Percentiles rank a stretch among this genome's conserved stretches.
phyloP scores from a whole-genome alignment of 306 rosid species.

The Casuarina glauca region DNA sequence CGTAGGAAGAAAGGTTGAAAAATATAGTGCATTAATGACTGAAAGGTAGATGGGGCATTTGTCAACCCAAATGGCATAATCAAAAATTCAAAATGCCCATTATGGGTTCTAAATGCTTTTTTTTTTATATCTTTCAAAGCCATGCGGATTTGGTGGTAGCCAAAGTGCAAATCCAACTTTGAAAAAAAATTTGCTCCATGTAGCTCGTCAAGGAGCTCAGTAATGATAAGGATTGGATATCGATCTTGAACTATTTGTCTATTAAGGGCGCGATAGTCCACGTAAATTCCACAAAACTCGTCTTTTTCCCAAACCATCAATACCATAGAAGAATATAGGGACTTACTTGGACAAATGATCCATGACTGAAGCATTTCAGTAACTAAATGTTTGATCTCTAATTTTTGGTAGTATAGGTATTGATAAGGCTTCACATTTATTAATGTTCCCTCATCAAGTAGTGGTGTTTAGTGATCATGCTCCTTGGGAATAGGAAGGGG shows the following conservation, averaged over 20 bases:
- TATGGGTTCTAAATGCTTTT: not conserved
- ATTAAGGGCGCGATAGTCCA: not conserved
- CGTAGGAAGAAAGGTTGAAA: not conserved
- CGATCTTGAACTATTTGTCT: not conserved
- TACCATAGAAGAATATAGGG: not conserved
- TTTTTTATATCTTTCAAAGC: not conserved
- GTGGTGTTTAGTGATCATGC: not conserved
- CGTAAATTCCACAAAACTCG: not conserved
- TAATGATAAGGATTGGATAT: not conserved
- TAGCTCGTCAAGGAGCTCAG: not conserved
- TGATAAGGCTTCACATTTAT: not conserved
- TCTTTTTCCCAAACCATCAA: not conserved
- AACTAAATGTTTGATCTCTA: not conserved
- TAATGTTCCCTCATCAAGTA: not conserved
- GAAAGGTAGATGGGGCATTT: not conserved
- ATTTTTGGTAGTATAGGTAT: not conserved
- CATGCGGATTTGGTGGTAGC: not conserved
- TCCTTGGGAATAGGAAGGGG: not conserved
- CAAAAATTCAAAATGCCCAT: not conserved
- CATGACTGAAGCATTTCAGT: not conserved
- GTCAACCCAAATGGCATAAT: not conserved
- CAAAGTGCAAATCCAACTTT: not conserved
- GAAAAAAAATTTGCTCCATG: not conserved
- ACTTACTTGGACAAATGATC: not conserved
- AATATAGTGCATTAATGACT: not conserved